Evolutionary conservation across 192 early-diverging fungal species (phyloP).

Genomic region (Coemansia sp.): DNA sequence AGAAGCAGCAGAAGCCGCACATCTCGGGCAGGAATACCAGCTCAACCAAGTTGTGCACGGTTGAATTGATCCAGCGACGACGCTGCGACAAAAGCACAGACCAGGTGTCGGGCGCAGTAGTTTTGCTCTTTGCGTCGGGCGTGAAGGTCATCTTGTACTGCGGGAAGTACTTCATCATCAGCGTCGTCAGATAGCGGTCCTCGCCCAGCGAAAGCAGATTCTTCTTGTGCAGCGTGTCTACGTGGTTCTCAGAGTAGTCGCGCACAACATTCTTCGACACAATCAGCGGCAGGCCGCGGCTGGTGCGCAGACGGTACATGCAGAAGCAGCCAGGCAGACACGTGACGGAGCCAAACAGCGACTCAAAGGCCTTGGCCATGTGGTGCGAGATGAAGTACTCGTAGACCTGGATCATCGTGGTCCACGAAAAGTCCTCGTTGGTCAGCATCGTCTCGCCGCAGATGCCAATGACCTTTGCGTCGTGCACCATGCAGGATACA

Average conservation of each 20-base stretch:
- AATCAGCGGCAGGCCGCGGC: constrained; percentile 73
- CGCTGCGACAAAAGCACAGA: constrained; percentile 86
- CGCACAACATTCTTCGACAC: constrained; percentile 76
- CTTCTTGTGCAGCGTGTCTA: constrained; percentile 97
- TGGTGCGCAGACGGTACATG: constrained; percentile 79
- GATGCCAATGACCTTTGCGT: constrained; percentile 80
- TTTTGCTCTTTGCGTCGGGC: constrained; percentile 81
- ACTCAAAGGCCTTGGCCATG: constrained; percentile 86
- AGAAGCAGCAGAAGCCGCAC: constrained; percentile 97
- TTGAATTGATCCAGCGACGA: constrained; percentile 99
- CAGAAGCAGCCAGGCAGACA: constrained; percentile 86
- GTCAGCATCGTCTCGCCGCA: constrained; percentile 74
- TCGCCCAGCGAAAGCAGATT: constrained; percentile 95
- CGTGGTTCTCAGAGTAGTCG: constrained; percentile 88
- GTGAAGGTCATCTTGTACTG: constrained; percentile 90
- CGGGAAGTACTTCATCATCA: constrained; percentile 98
- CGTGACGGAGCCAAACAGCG: constrained; percentile 78
- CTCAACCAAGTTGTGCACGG: constrained; percentile 94
- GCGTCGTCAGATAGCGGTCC: constrained; percentile 95
- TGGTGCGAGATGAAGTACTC: constrained; percentile 93
- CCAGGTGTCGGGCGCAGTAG: constrained; percentile 90
- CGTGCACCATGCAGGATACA: constrained; percentile 79
- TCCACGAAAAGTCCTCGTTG: constrained; percentile 39
- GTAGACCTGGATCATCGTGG: constrained; percentile 97
- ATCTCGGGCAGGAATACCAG: constrained; percentile 81